phyloP scores from a whole-genome alignment of 371 early-diverging fungal species.

The Blakeslea trispora region DNA sequence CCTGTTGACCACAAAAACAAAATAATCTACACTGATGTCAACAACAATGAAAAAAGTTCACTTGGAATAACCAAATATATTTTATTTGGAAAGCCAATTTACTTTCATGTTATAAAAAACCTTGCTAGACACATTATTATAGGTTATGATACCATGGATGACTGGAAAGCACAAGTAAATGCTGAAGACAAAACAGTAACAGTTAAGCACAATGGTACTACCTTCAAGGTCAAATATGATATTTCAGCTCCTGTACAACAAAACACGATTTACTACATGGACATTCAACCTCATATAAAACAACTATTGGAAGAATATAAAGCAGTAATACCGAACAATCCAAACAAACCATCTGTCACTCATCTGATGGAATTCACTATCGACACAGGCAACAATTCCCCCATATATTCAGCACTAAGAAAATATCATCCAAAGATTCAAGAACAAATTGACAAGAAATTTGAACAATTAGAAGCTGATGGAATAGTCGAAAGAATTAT shows the following conservation, averaged over 20 bases:
- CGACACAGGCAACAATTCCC: constrained; percentile 11
- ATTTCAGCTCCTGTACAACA: neutral
- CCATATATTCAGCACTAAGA: constrained; percentile 4
- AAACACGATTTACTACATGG: neutral
- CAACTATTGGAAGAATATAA: constrained; percentile 1
- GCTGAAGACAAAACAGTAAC: neutral
- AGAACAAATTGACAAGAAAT: constrained; percentile 1
- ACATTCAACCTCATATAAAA: neutral
- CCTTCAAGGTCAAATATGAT: neutral
- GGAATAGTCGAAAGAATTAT: neutral
- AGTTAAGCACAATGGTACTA: neutral
- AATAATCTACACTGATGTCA: constrained; percentile 4
- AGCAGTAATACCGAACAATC: constrained; percentile 1
- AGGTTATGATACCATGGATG: constrained; percentile 6
- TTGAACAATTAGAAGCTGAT: neutral
- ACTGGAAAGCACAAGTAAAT: neutral
- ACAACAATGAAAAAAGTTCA: constrained; percentile 4
- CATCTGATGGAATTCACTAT: constrained; percentile 6
- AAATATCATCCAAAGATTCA: constrained; percentile 2
- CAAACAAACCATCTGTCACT: constrained; percentile 6
- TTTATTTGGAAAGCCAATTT: neutral
- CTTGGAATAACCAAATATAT: neutral
- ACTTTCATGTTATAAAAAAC: constrained; percentile 6
- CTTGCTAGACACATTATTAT: neutral
- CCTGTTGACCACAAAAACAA: neutral